phyloP scores from a whole-genome alignment of 495 filamentous ascomycete genomes.

The Penicillium roqueforti region DNA sequence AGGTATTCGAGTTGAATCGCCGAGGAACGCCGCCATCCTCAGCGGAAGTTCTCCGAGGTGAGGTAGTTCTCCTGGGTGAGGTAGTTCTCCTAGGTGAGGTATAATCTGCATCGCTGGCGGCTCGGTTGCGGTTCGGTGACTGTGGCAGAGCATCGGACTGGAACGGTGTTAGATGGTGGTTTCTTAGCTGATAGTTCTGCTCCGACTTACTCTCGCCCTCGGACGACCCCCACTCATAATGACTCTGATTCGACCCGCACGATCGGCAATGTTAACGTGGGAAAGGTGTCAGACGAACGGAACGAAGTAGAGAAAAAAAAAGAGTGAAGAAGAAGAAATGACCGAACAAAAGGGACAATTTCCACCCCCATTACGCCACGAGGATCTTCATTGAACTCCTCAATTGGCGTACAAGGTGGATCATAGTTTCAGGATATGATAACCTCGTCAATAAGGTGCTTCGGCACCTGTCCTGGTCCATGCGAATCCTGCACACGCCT shows the following conservation, averaged over 20 bases:
- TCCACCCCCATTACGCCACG: constrained; percentile 1
- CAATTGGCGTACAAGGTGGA: not conserved
- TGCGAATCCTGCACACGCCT: not conserved
- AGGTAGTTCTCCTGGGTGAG: constrained; percentile 21
- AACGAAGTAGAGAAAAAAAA: not conserved
- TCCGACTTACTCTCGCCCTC: constrained; percentile 3
- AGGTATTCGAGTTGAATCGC: constrained; percentile 21
- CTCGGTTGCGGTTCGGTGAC: constrained; percentile 5
- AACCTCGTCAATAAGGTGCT: not conserved
- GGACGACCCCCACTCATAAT: not conserved
- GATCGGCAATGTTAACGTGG: not conserved
- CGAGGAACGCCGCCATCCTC: constrained; percentile 12
- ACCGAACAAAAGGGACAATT: not conserved
- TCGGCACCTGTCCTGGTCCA: constrained; percentile 13
- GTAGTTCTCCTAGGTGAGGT: constrained; percentile 16
- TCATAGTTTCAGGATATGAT: not conserved
- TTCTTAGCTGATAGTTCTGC: not conserved
- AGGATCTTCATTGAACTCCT: constrained; percentile 4
- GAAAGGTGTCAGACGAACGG: not conserved
- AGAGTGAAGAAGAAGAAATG: not conserved
- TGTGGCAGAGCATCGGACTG: not conserved
- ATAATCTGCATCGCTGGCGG: constrained; percentile 7
- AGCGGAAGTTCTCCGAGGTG: constrained; percentile 13
- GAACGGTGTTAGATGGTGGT: not conserved
- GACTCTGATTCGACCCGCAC: not conserved